Evolutionary conservation across 306 rosid genomes (phyloP).

Genomic region (Vicia faba): DNA sequence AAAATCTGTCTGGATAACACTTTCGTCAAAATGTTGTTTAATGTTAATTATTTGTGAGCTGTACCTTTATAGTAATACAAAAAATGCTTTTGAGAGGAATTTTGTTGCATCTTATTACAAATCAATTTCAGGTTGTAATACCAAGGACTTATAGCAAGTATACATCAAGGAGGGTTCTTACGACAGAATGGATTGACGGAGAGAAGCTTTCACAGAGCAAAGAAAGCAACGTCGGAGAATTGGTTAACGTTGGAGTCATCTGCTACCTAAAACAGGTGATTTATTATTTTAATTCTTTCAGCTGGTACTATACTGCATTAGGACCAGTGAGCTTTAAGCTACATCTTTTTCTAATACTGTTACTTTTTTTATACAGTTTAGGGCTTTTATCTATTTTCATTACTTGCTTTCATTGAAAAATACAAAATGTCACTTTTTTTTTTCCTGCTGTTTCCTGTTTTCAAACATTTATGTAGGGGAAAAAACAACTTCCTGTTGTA

Average conservation of each 20-base stretch:
- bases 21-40: constrained; percentile 15
- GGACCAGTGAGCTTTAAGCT: constrained; percentile 14
- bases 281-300: constrained; percentile 24
- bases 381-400: constrained; percentile 5
- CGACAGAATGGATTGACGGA: constrained; percentile 90
- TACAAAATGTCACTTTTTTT: background rate
- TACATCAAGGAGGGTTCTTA: constrained; percentile 96
- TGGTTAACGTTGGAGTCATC: constrained; percentile 97
- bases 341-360: constrained; percentile 8
- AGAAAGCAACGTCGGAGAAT: constrained; percentile 93
- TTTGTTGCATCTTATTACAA: constrained; percentile 38
- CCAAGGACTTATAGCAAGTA: constrained; percentile 81
- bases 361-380: constrained; percentile 24
- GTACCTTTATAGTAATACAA: constrained; percentile 6
- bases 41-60: constrained; percentile 2
- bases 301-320: constrained; percentile 8
- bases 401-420: background rate
- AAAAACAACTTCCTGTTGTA: background rate
- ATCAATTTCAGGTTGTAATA: constrained; percentile 76
- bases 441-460: background rate
- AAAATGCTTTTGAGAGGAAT: constrained; percentile 26
- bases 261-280: constrained; percentile 96
- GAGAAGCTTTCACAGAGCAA: constrained; percentile 96
- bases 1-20: constrained; percentile 23
- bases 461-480: background rate